phyloP scores from a whole-genome alignment of 371 early-diverging fungal species.

The Saksenaea vasiformis region DNA sequence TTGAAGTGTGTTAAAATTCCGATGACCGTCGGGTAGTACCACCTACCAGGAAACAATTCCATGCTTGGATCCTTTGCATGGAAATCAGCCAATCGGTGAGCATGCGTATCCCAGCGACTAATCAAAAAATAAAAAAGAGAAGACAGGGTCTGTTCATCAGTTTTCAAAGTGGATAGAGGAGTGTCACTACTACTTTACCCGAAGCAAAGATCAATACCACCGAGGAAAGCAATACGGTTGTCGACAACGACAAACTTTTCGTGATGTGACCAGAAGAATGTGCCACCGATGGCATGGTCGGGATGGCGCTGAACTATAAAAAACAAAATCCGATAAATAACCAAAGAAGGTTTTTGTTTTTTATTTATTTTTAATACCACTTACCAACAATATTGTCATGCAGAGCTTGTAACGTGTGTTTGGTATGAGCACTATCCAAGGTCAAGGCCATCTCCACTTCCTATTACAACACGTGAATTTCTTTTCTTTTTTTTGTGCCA shows the following conservation, averaged over 20 bases:
- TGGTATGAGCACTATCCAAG: slow-evolving; percentile 81
- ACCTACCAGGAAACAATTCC: slow-evolving; percentile 45
- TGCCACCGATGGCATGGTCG: slow-evolving; percentile 73
- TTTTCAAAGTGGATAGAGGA: no score
- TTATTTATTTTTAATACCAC: slow-evolving; percentile 12
- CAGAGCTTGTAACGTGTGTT: slow-evolving; percentile 70
- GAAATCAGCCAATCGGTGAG: slow-evolving; percentile 80
- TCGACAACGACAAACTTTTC: slow-evolving; percentile 80
- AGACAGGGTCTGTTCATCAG: no score
- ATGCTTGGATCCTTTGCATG: slow-evolving; percentile 26
- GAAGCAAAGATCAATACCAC: slow-evolving; percentile 93
- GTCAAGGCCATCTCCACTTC: slow-evolving; percentile 84
- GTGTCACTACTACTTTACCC: slow-evolving; percentile 53
- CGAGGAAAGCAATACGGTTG: slow-evolving; percentile 84
- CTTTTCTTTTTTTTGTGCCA: not conserved
- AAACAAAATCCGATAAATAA: slow-evolving; percentile 12
- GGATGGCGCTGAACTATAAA: slow-evolving; percentile 80
- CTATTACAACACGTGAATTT: slow-evolving; percentile 20
- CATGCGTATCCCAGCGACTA: slow-evolving; percentile 85
- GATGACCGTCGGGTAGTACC: slow-evolving; percentile 20
- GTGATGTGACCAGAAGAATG: slow-evolving; percentile 84
- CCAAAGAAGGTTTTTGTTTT: slow-evolving; percentile 29
- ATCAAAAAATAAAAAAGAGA: slow-evolving; percentile 5
- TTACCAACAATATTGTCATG: slow-evolving; percentile 77
- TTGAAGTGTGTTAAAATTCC: slow-evolving; percentile 11